Evolutionary conservation across 257 asterid genomes (phyloP).

Genomic region (Datura wrightii): DNA sequence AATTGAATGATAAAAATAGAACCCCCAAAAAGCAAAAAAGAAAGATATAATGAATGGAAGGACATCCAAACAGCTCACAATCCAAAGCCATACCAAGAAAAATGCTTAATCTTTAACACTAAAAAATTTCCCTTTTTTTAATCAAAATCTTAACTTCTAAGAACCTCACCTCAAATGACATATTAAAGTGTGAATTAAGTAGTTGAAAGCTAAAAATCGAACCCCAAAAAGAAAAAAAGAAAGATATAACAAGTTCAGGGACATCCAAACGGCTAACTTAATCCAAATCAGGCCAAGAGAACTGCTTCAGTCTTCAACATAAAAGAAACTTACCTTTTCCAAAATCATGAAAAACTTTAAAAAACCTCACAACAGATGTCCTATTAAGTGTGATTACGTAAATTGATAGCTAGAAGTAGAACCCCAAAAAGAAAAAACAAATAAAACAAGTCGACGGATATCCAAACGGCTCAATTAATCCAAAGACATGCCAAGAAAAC

Average conservation of each 20-base stretch:
- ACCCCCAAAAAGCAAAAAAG: not conserved
- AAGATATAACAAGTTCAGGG: conserved; percentile 32
- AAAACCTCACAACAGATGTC: not conserved
- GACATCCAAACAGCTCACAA: conserved; percentile 31
- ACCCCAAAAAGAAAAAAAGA: not conserved
- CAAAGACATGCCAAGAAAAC: not conserved
- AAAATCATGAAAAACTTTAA: not conserved
- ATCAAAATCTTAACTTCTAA: not conserved
- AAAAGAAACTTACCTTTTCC: not conserved
- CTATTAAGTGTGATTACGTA: not conserved
- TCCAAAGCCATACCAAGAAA: conserved; percentile 10
- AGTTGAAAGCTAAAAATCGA: not conserved
- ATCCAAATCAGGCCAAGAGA: not conserved
- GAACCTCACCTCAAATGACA: not conserved
- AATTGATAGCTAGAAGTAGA: not conserved
- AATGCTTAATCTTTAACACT: not conserved
- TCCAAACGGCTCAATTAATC: not conserved
- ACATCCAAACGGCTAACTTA: conserved; percentile 17
- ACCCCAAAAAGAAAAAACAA: not conserved
- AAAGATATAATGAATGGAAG: conserved; percentile 31
- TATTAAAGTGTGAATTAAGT: not conserved
- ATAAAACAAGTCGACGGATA: not conserved
- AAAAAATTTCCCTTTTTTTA: not conserved
- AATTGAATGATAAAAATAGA: not conserved
- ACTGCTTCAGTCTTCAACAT: not conserved